Base-by-base conservation (phyloP, 768 basidiomycete species). In the Russula griseocarnosa region DNA sequence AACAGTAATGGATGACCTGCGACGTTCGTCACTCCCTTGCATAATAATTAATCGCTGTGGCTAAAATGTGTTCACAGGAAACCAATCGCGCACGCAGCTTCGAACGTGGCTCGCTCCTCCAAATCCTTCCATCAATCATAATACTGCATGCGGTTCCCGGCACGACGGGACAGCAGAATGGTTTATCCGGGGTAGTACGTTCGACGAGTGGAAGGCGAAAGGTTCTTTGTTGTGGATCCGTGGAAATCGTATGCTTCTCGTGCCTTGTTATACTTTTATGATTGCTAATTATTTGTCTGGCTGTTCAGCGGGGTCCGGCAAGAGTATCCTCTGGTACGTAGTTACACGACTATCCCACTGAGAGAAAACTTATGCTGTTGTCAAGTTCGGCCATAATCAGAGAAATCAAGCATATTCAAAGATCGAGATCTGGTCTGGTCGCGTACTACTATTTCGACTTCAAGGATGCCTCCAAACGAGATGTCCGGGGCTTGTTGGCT, bases 61-160 rank as follows among this genome's bases (percentile, higher is more conserved):
- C 30, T 56, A 26, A 36, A 57, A 42, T 8, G 18, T 2, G 6
- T 22, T 44, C 50, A 42, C 49, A 63, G 62, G 18, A 16, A 26
- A 44, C 9, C 38, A 40, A 0, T 26, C 32, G 4, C 56, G 50
- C 34, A 7, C 7, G 0, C 5, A 58, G 3, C 40, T 57, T 5
- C 49, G 40, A 24, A 44, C 10, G 7, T 63, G 62, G 62, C 49
- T 63, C 8, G 5, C 47, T 51, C 55, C 61, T 16, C 61, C 61
- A 1, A 34, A 62, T 26, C 55, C 55, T 32, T 62, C 61, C 3
- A 42, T 44, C 28, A 62, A 57, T 44, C 61, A 62, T 38, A 56
- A 51, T 9, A 50, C 38, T 18, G 56, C 62, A 9, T n/a, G n/a
- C 7, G 50, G 40, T 2, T 38, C 14, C 5, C 62, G 53, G 0